Percentiles rank a stretch among this genome's conserved stretches.
Evolutionary conservation across 2,329 filamentous ascomycete species (phyloP).

Genomic region (Monilinia laxa): DNA sequence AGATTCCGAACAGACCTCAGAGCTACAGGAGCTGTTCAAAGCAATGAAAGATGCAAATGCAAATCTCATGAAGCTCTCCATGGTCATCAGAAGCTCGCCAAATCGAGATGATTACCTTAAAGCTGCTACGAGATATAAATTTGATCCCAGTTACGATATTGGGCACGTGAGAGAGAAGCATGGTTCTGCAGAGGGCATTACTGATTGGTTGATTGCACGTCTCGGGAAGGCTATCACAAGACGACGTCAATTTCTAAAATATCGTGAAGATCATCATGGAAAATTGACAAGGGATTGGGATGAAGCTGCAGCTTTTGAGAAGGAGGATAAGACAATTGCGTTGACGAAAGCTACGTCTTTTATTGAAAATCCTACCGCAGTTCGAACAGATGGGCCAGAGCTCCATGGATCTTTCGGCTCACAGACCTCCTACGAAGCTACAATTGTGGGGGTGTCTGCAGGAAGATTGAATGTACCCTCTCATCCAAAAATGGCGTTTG

Average conservation of each 20-base stretch:
- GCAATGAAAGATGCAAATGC: conserved; percentile 30
- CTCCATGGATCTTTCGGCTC: conserved; percentile 28
- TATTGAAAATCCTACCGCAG: conserved; percentile 18
- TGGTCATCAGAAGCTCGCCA: conserved; percentile 33
- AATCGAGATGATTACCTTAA: conserved; percentile 35
- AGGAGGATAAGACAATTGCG: conserved; percentile 25
- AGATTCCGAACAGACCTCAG: conserved; percentile 27
- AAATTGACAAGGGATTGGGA: conserved; percentile 31
- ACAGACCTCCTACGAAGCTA: conserved; percentile 34
- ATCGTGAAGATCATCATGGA: conserved; percentile 37
- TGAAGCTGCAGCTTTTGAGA: conserved; percentile 5
- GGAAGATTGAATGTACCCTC: conserved; percentile 28
- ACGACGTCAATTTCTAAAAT: conserved; percentile 39
- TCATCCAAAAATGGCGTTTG: conserved; percentile 31
- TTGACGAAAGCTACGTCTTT: conserved; percentile 35
- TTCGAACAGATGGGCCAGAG: conserved; percentile 23
- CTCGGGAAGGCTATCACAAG: conserved; percentile 40
- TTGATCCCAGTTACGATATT: conserved; percentile 28
- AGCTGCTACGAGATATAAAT: conserved; percentile 31
- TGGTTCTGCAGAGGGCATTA: conserved; percentile 25
- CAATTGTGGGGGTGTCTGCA: conserved; percentile 24
- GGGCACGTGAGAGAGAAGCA: conserved; percentile 34
- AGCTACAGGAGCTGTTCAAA: conserved; percentile 31
- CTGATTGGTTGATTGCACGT: conserved; percentile 32
- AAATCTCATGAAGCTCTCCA: conserved; percentile 34